A percentile compares a stretch with the other conserved stretches of the same genome.
phyloP scores from a whole-genome alignment of 2,329 filamentous ascomycete species.

The Endothia cerciana region DNA sequence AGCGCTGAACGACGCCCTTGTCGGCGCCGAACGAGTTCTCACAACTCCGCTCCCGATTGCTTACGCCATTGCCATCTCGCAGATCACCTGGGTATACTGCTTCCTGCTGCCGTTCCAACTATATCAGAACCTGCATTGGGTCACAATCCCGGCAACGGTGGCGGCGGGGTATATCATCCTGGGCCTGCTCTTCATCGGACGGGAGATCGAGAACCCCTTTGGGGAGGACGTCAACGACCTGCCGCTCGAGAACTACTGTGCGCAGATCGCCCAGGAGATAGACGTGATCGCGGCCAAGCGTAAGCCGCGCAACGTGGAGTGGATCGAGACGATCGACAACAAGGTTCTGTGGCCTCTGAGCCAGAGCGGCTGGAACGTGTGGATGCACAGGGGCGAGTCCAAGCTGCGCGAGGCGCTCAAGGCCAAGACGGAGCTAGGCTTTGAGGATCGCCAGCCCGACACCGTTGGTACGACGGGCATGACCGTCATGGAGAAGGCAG shows the following conservation, averaged over 20 bases:
- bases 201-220: constrained; percentile 73
- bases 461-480: constrained; percentile 10
- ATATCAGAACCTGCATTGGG: constrained; percentile 61
- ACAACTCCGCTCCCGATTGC: constrained; percentile 73
- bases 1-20: constrained; percentile 66
- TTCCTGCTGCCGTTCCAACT: constrained; percentile 75
- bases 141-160: constrained; percentile 71
- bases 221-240: constrained; percentile 71
- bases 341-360: constrained; percentile 47
- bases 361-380: constrained; percentile 49
- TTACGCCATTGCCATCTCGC: constrained; percentile 75
- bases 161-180: constrained; percentile 74
- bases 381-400: constrained; percentile 51
- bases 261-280: constrained; percentile 65
- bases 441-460: constrained; percentile 35
- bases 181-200: constrained; percentile 67
- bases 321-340: constrained; percentile 46
- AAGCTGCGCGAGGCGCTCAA: constrained; percentile 50
- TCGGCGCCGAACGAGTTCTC: constrained; percentile 72
- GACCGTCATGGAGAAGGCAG: constrained; percentile 20
- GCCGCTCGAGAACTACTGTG: constrained; percentile 67
- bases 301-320: constrained; percentile 54
- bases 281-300: constrained; percentile 63
- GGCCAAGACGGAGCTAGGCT: constrained; percentile 41
- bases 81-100: constrained; percentile 79